Base-by-base conservation (phyloP, 176 grass and related monocot species). In the Aegilops tauschii region DNA sequence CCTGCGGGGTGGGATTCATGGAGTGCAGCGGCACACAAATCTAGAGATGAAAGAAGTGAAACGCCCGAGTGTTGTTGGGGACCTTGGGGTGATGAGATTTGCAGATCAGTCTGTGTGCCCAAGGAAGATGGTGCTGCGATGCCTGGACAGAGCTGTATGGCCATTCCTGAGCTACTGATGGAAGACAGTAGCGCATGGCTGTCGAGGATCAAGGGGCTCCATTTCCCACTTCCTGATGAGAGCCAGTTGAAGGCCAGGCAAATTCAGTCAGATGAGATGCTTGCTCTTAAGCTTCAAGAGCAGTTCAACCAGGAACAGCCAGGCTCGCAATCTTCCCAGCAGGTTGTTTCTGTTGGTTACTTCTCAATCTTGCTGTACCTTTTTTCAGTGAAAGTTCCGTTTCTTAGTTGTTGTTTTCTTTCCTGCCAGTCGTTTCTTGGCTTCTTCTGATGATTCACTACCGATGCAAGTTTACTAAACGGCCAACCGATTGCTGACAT, bases 241-340 rank as follows among this genome's bases (percentile, higher is more conserved):
- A 50, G 75, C 68, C 82, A 89, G 82, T 30, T 82, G 64, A 90
- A 62, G 77, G 67, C 73, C 65, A 92, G 67, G 62, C 93, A 95
- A 75, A 87, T 98, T 84, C 83, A 98, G 69, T 81, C 88, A 11
- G 95, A 98, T 81, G 93, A 93, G 76, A 29, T 79, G 45, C 80
- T 98, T 72, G 95, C 93, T 34, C 83, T 86, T 29, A 76, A 70
- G 30, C 95, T 98, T 79, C 93, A 98, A 35, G 87, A 93, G 77
- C 83, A 93, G 86, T 92, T 95, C 47, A 83, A 93, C 91, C 72
- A 90, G 83, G 93, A 92, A 77, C 56, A 61, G 2, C 69, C 61
- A 71, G 88, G 80, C 49, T 85, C 82, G 21, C 83, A 85, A 70
- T 49, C 39, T 65, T 87, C 47, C 0, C 86, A 98, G 83, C 69